Evolutionary conservation across 2,329 filamentous ascomycete species (phyloP).

Genomic region (Neofusicoccum ribis): DNA sequence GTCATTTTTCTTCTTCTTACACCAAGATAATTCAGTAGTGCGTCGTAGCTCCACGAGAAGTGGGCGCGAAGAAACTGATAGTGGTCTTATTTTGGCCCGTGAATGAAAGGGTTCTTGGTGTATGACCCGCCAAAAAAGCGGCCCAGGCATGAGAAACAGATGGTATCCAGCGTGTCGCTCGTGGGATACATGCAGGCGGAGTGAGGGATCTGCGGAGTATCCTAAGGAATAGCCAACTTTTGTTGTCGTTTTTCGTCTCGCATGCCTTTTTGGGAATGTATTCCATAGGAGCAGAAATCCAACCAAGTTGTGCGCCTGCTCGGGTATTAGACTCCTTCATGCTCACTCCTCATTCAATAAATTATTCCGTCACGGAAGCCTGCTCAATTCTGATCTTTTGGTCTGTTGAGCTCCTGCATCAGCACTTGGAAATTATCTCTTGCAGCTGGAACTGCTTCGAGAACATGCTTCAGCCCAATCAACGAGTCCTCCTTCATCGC

Average conservation of each 20-base stretch:
- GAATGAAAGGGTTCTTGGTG: neutral
- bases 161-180: neutral
- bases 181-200: neutral
- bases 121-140: neutral
- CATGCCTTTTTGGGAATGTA: neutral
- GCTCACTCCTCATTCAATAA: neutral
- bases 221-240: neutral
- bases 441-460: constrained; percentile 65
- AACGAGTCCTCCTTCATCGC: constrained; percentile 59
- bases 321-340: too few species aligned
- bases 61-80: too few species aligned
- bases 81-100: neutral
- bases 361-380: neutral
- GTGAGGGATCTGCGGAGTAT: neutral
- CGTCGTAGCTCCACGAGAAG: too few species aligned
- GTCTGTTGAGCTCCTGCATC: constrained; percentile 14
- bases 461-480: constrained; percentile 68
- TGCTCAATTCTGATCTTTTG: neutral
- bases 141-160: neutral
- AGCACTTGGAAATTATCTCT: constrained; percentile 55
- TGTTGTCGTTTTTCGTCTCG: neutral
- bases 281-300: too few species aligned
- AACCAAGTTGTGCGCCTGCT: too few species aligned
- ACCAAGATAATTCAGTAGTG: too few species aligned
- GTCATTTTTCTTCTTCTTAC: too few species aligned